Conservation (phyloP, 163 green algal genomes). For the Chlorella variabilis region DNA sequence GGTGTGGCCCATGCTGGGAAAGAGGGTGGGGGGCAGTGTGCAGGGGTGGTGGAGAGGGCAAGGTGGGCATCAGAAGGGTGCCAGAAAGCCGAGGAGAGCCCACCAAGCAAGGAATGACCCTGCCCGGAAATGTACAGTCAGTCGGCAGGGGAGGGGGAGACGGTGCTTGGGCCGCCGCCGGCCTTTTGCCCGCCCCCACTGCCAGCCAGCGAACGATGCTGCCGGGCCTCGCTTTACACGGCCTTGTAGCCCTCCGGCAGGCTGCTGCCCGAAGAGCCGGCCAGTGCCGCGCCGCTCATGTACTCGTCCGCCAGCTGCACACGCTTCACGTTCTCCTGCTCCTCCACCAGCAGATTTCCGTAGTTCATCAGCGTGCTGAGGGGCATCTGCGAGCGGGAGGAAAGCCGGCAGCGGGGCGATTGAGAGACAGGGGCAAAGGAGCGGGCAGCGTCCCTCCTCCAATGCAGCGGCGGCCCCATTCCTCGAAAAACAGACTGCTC, state of each 20-base stretch:
- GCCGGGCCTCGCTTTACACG: neutral
- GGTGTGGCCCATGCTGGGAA: too few relatives aligned
- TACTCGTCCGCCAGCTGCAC: slow-evolving; percentile 97
- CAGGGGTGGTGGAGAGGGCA: too few relatives aligned
- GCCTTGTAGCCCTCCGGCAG: slow-evolving; percentile 71
- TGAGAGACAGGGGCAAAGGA: neutral
- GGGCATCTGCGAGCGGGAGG: neutral
- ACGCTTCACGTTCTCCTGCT: slow-evolving; percentile 99
- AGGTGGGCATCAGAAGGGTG: neutral
- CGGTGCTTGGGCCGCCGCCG: too few relatives aligned
- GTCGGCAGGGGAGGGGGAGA: neutral
- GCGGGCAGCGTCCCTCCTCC: too few relatives aligned
- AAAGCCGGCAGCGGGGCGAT: too few relatives aligned
- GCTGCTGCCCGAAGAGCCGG: slow-evolving; percentile 75
- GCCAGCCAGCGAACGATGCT: neutral
- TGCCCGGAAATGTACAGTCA: neutral
- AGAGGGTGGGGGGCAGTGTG: neutral
- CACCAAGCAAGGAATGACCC: too few relatives aligned
- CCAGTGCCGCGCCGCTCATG: slow-evolving; percentile 87
- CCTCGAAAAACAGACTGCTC: too few relatives aligned
- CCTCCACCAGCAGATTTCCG: slow-evolving; percentile 88
- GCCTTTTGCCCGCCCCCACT: too few relatives aligned
- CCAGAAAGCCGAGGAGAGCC: neutral
- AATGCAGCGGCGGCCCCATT: too few relatives aligned
- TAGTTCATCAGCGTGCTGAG: slow-evolving; percentile 89